Evolutionary conservation across 2,329 filamentous ascomycete genomes (phyloP).

Genomic region (Trichoderma endophyticum): DNA sequence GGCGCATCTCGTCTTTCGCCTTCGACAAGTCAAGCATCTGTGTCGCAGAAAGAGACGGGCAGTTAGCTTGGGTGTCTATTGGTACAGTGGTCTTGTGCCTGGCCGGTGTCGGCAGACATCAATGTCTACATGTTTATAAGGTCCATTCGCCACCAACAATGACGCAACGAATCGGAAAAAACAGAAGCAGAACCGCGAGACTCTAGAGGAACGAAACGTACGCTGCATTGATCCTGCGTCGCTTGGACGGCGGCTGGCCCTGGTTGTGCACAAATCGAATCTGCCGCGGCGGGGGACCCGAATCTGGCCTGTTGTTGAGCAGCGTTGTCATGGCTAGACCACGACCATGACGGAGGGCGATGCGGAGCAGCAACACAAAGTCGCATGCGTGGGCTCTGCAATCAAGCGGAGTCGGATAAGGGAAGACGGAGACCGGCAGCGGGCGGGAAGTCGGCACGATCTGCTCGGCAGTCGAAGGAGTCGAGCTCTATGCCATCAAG

Average conservation of each 20-base stretch:
- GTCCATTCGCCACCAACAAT: not conserved
- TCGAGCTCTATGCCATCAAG: not conserved
- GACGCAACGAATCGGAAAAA: not conserved
- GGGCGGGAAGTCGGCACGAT: not conserved
- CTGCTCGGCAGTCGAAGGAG: not conserved
- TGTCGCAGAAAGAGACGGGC: not conserved
- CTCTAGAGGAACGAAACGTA: slow-evolving; percentile 41
- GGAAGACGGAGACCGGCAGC: not conserved
- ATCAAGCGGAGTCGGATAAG: not conserved
- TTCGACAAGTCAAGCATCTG: slow-evolving; percentile 70
- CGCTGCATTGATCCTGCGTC: slow-evolving; percentile 76
- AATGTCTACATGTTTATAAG: not conserved
- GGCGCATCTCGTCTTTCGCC: slow-evolving; percentile 71
- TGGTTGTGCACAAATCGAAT: slow-evolving; percentile 82
- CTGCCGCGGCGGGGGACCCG: slow-evolving; percentile 48
- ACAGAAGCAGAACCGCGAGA: not conserved
- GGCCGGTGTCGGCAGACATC: not conserved
- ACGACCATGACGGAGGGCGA: slow-evolving; percentile 31
- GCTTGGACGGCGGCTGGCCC: slow-evolving; percentile 75
- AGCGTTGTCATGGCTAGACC: slow-evolving; percentile 46
- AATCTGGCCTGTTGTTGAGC: slow-evolving; percentile 41
- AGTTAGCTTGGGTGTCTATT: slow-evolving; percentile 1
- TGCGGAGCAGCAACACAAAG: slow-evolving; percentile 6
- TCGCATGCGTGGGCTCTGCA: slow-evolving; percentile 6
- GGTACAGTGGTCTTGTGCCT: not conserved